A percentile compares a stretch with the other conserved stretches of the same genome.
phyloP scores from a whole-genome alignment of 495 filamentous ascomycete genomes.

The Antarctomyces pellizariae region DNA sequence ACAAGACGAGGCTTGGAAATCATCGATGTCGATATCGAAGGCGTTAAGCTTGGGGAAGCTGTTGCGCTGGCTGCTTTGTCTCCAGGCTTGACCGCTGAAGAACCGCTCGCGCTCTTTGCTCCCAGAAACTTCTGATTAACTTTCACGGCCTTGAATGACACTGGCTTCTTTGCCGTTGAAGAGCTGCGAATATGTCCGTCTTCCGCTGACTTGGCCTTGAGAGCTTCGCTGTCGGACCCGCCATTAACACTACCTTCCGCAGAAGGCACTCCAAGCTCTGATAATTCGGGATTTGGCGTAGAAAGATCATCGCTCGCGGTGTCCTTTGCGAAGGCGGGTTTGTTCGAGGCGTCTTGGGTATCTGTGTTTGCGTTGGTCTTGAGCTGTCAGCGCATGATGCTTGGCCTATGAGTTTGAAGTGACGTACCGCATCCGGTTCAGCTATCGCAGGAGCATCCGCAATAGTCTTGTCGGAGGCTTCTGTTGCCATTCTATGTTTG shows the following conservation, averaged over 20 bases:
- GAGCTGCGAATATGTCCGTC: conserved; percentile 40
- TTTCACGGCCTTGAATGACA: conserved; percentile 84
- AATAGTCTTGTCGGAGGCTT: conserved; percentile 25
- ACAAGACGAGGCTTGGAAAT: conserved; percentile 26
- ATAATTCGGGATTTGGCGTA: conserved; percentile 24
- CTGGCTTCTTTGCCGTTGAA: conserved; percentile 53
- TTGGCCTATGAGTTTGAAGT: neutral
- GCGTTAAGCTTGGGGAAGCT: conserved; percentile 13
- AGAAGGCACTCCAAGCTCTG: conserved; percentile 26
- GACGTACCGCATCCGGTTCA: conserved; percentile 24
- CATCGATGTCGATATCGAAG: conserved; percentile 15
- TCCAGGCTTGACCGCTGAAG: conserved; percentile 23
- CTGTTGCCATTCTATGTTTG: conserved; percentile 33
- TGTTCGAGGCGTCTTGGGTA: conserved; percentile 20
- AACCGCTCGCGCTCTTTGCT: conserved; percentile 21
- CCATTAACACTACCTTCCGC: conserved; percentile 34
- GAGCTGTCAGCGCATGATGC: neutral
- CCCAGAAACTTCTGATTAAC: conserved; percentile 77
- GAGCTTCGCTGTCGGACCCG: conserved; percentile 46
- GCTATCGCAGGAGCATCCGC: conserved; percentile 25
- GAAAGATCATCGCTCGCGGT: conserved; percentile 17
- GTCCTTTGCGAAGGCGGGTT: conserved; percentile 21
- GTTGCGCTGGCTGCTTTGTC: conserved; percentile 17
- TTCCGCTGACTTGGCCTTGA: conserved; percentile 25
- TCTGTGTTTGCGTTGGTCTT: conserved; percentile 10